A percentile compares a stretch with the other conserved stretches of the same genome.
Evolutionary conservation across 1,139 yeast genomes (phyloP).

Genomic region (Taiozyma sp.): DNA sequence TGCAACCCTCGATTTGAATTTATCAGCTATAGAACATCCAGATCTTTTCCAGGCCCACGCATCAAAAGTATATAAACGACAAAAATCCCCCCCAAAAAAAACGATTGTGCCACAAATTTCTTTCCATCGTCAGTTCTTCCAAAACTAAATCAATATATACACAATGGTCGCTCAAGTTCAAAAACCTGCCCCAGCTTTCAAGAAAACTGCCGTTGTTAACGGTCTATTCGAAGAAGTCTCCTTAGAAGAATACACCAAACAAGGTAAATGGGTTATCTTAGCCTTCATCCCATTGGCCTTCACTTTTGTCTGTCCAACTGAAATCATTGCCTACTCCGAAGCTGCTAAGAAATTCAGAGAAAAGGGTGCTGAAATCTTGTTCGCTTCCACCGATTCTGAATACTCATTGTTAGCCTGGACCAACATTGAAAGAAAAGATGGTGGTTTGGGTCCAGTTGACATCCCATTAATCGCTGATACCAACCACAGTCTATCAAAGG

Average conservation of each 20-base stretch:
- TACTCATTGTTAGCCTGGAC: slow-evolving; percentile 98
- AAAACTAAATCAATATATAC: neutral
- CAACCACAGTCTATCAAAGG: slow-evolving; percentile 90
- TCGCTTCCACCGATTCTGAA: slow-evolving; percentile 98
- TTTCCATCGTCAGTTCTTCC: neutral
- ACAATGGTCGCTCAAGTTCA: slow-evolving; percentile 85
- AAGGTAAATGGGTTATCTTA: slow-evolving; percentile 95
- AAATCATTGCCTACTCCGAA: slow-evolving; percentile 96
- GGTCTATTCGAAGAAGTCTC: slow-evolving; percentile 94
- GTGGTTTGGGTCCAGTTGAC: slow-evolving; percentile 95
- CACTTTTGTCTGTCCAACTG: slow-evolving; percentile 99
- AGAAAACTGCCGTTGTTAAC: slow-evolving; percentile 93
- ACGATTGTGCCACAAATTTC: neutral
- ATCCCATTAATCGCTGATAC: slow-evolving; percentile 95
- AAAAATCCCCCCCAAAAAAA: neutral
- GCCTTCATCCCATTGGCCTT: slow-evolving; percentile 98
- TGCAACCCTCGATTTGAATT: neutral
- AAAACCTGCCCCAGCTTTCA: slow-evolving; percentile 95
- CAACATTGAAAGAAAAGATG: slow-evolving; percentile 92
- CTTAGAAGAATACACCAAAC: slow-evolving; percentile 71
- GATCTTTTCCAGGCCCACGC: neutral
- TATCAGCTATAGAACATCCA: neutral
- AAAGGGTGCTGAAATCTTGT: slow-evolving; percentile 83
- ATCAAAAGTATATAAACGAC: neutral
- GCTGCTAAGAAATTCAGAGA: slow-evolving; percentile 87